These are phyloP conservation scores for Phialemonium atrogriseum DNA, from an alignment of 2,329 filamentous ascomycete species.

Conservation along the genomic window DNA sequence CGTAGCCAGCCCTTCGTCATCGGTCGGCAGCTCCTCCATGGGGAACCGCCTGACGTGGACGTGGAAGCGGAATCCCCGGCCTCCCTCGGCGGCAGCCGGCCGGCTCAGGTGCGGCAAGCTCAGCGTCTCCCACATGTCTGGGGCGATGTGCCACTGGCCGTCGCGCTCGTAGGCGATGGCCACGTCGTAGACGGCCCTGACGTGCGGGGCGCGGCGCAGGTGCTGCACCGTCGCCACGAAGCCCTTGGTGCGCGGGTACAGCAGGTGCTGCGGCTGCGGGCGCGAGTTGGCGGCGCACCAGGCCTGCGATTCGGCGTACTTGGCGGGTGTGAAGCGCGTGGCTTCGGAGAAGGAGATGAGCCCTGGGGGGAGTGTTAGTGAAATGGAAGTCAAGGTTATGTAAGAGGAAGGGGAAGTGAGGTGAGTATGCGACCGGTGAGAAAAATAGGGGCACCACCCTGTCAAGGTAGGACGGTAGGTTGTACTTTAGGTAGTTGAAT, in stretches of 20 bases:
- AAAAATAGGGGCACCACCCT: too few species aligned
- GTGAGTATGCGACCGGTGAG: too few species aligned
- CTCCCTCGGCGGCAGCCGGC: conserved; percentile 10
- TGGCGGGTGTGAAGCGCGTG: conserved; percentile 48
- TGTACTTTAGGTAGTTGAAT: too few species aligned
- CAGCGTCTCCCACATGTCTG: conserved; percentile 45
- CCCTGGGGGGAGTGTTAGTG: conserved; percentile 31
- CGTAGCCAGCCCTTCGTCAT: conserved; percentile 37
- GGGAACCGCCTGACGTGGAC: conserved; percentile 40
- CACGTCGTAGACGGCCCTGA: conserved; percentile 47
- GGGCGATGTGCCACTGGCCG: conserved; percentile 33
- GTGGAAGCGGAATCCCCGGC: conserved; percentile 36
- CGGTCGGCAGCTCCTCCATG: conserved; percentile 36
- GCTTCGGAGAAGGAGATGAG: conserved; percentile 57
- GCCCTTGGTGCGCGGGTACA: conserved; percentile 53
- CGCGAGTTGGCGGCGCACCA: conserved; percentile 44
- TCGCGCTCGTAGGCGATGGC: conserved; percentile 44
- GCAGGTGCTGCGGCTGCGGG: conserved; percentile 45
- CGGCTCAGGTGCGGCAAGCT: conserved; percentile 29
- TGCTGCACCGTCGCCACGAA: conserved; percentile 52
- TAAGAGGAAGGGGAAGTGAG: too few species aligned
- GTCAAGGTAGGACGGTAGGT: too few species aligned
- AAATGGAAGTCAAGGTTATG: too few species aligned
- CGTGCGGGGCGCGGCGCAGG: conserved; percentile 38
- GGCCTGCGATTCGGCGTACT: conserved; percentile 38